Evolutionary conservation across 257 asterid species (phyloP).

Genomic region (Solanum corneliomulleri): DNA sequence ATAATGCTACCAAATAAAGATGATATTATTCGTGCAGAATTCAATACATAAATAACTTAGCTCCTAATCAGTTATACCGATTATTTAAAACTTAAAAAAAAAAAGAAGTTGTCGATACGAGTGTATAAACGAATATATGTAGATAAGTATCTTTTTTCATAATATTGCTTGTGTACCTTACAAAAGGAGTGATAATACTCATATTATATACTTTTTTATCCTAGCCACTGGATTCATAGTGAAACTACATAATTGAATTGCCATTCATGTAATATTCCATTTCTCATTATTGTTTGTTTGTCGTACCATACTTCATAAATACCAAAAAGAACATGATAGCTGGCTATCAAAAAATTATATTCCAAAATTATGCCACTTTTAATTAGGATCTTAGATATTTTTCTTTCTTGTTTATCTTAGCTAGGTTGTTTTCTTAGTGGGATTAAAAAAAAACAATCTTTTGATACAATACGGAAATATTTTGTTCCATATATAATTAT

Average conservation of each 20-base stretch:
- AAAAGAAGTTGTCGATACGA: neutral
- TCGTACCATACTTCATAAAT: neutral
- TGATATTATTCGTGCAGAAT: neutral
- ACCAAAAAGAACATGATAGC: neutral
- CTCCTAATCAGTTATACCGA: neutral
- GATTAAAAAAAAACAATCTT: neutral
- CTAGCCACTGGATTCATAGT: slow-evolving; percentile 5
- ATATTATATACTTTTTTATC: slow-evolving; percentile 1
- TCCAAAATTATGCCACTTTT: neutral
- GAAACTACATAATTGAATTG: neutral
- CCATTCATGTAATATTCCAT: neutral
- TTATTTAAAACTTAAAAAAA: neutral
- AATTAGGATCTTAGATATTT: neutral
- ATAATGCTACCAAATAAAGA: neutral
- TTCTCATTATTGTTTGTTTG: neutral
- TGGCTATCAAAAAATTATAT: neutral
- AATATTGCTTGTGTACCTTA: slow-evolving; percentile 6
- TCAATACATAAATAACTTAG: neutral
- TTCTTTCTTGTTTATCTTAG: neutral
- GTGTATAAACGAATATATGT: neutral
- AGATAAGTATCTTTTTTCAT: neutral
- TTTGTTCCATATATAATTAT: neutral
- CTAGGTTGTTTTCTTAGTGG: neutral
- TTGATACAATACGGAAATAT: neutral
- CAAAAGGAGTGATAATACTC: neutral